Base-by-base conservation (phyloP, 2,329 filamentous ascomycete genomes). In the Colletotrichum theobromicola region DNA sequence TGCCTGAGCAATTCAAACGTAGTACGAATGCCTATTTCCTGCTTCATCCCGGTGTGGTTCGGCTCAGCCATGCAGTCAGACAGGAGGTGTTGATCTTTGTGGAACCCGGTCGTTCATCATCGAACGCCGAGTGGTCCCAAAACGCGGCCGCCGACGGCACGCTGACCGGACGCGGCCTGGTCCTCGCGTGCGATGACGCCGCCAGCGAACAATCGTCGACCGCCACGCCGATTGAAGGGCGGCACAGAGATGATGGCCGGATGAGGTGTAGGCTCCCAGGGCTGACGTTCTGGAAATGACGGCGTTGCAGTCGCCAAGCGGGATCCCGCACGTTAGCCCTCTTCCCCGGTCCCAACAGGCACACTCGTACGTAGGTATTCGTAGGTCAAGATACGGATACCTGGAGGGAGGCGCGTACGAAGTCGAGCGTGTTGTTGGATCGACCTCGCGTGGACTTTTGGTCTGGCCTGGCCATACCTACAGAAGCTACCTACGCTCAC, bases 201-300 rank as follows among this genome's bases (percentile, higher is more conserved):
- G 55, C 61, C 64, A 46, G 64, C 58, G 50, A 32, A 30, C 60
- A 21, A 24, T 28, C 28, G 28, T 42, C 53, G n/a, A 65, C 12
- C 34, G 18, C 67, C 34, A 30, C 18, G 24, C 24, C 46, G 10
- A 50, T 55, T 26, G 32, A 35, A 55, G 21, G 18, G 37, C 37
- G 37, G 13, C 34, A 46, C 24, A 21, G 8, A 24, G 30, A 46
- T n/a, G 53, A 70, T 37, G 35, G n/a, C 42, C 21, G 18, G 30
- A 53, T 57, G 30, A 61, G 71, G 35, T 61, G 35, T 53, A 61
- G 53, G 21, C 34, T 46, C 24, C 60, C 37, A 32, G 61, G 61
- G 61, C 67, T 65, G 53, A 37, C 24, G 26, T 61, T 61, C 67
- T 74, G 71, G 71, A 74, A 67, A 72, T 72, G 68, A 74, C 46